Conservation (phyloP, 768 basidiomycete genomes). For the Lentinula sp. region DNA sequence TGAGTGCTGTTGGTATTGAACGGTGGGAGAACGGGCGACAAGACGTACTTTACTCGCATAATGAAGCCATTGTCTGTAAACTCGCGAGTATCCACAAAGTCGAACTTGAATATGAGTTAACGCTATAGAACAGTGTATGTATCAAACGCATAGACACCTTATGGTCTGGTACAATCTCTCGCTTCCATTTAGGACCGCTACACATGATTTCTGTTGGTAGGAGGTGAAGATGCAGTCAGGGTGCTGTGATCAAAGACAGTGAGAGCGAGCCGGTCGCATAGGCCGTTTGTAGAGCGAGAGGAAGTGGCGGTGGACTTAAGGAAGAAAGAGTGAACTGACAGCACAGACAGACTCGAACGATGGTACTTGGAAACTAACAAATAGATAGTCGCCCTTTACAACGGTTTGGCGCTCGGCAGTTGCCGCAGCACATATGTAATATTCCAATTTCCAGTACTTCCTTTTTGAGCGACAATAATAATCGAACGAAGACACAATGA, state of each 20-base stretch:
- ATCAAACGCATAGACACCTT: conserved; percentile 52
- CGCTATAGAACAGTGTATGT: conserved; percentile 3
- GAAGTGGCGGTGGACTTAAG: conserved; percentile 13
- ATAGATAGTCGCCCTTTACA: not conserved
- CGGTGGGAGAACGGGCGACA: not conserved
- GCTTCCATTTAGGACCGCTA: conserved; percentile 87
- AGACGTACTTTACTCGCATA: conserved; percentile 78
- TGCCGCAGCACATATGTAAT: not conserved
- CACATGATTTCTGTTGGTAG: conserved; percentile 39
- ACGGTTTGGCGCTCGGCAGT: not conserved
- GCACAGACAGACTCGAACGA: conserved; percentile 11
- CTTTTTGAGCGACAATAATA: not conserved
- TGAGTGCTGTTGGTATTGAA: not conserved
- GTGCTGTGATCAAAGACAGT: conserved; percentile 16
- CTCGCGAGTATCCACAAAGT: conserved; percentile 92
- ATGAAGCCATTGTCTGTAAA: conserved; percentile 84
- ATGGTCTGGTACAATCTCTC: conserved; percentile 95
- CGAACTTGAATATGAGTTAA: conserved; percentile 59
- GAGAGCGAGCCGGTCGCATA: conserved; percentile 53
- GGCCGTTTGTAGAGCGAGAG: conserved; percentile 7
- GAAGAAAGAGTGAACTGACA: conserved; percentile 17
- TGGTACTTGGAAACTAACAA: not conserved
- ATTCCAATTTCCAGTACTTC: no score
- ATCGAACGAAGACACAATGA: conserved; percentile 43
- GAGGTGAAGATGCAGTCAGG: conserved; percentile 16